Percentiles rank a stretch among this genome's conserved stretches.
These are phyloP conservation scores for Proteromonas lacertae DNA, from an alignment of 352 stramenopile genomes.

Conservation along the genomic window DNA sequence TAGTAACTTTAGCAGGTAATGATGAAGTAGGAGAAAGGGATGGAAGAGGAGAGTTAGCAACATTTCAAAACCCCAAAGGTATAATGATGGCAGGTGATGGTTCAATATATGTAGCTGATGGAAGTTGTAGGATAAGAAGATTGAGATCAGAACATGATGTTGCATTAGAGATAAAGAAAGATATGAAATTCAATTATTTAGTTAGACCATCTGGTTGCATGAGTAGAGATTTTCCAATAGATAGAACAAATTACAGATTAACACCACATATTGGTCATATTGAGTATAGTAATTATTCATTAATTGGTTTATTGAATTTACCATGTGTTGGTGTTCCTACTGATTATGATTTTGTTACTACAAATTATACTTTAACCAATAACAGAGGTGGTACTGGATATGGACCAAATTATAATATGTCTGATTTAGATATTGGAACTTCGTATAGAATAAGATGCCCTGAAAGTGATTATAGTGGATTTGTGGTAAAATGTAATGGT, in stretches of 20 bases:
- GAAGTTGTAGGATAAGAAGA: constrained; percentile 41
- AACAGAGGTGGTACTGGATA: no score
- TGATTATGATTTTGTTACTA: no score
- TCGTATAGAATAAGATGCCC: no score
- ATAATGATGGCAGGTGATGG: constrained; percentile 43
- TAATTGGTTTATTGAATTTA: constrained; percentile 4
- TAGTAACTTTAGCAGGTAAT: constrained; percentile 52
- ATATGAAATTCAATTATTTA: constrained; percentile 23
- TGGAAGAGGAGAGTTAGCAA: constrained; percentile 35
- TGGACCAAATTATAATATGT: no score
- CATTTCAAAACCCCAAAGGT: constrained; percentile 40
- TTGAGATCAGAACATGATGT: constrained; percentile 28
- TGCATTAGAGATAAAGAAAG: constrained; percentile 24
- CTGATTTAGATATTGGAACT: no score
- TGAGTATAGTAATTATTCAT: constrained; percentile 48
- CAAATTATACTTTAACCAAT: no score
- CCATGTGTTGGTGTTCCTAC: background rate
- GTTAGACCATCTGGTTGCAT: constrained; percentile 54
- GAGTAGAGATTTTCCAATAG: constrained; percentile 57
- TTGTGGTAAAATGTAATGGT: no score
- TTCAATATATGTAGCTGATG: constrained; percentile 49
- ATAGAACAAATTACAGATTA: constrained; percentile 31
- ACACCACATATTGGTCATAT: constrained; percentile 44
- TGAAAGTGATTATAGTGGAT: no score
- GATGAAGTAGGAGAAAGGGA: constrained; percentile 25